Percentiles rank a stretch among this genome's conserved stretches.
These are phyloP conservation scores for Fusarium incarnatum DNA, from an alignment of 2,329 filamentous ascomycete species.

Conservation along the genomic window DNA sequence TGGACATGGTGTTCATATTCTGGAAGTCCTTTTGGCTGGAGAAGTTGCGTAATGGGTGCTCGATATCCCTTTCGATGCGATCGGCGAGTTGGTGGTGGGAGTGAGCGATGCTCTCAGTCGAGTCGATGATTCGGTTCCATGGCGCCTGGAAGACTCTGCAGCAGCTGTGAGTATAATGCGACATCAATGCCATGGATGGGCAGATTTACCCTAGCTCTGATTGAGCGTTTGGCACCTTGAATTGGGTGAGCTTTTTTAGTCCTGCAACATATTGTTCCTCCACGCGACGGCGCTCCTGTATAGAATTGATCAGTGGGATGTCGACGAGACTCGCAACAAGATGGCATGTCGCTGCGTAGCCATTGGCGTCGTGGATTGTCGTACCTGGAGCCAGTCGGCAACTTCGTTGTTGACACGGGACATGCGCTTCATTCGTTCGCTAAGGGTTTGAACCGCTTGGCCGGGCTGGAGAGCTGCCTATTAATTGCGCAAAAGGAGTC, in stretches of 20 bases:
- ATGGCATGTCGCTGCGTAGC: constrained; percentile 1
- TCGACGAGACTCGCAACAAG: neutral
- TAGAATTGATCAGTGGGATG: constrained; percentile 20
- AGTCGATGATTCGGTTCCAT: constrained; percentile 87
- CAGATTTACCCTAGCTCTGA: constrained; percentile 85
- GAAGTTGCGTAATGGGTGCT: constrained; percentile 83
- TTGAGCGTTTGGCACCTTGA: constrained; percentile 77
- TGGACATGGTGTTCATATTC: constrained; percentile 82
- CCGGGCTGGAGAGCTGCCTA: constrained; percentile 83
- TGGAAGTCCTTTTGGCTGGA: constrained; percentile 79
- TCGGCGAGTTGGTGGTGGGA: constrained; percentile 85
- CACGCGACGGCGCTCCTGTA: constrained; percentile 88
- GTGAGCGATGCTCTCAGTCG: constrained; percentile 82
- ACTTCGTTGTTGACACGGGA: constrained; percentile 88
- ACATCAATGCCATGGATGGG: neutral
- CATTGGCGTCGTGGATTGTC: constrained; percentile 36
- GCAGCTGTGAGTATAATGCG: constrained; percentile 32
- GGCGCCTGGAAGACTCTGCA: constrained; percentile 86
- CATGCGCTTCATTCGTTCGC: constrained; percentile 89
- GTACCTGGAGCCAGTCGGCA: constrained; percentile 96
- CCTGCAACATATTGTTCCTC: constrained; percentile 91
- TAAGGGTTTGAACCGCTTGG: constrained; percentile 84
- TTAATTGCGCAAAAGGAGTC: constrained; percentile 35
- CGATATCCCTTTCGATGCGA: constrained; percentile 89
- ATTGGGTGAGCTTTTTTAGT: constrained; percentile 84